Base-by-base conservation (phyloP, 164 flowering plant genomes). In the Euptelea pleiosperma region DNA sequence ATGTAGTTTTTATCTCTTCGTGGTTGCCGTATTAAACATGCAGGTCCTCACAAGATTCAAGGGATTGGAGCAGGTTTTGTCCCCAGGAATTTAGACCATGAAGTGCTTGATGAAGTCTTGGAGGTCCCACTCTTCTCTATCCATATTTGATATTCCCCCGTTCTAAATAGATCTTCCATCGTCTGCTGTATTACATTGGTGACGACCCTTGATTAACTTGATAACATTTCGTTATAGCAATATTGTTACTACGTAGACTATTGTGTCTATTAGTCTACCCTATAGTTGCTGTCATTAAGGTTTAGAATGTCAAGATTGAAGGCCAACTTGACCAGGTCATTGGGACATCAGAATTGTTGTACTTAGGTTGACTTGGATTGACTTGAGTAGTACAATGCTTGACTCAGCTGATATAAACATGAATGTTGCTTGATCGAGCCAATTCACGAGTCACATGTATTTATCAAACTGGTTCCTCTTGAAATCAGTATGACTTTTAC, bases 11-110 rank as follows among this genome's bases (percentile, higher is more conserved):
- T 22, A 33, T 60, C 19, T 42, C 22, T 19, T n/a, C n/a, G n/a
- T n/a, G n/a, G 18, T 14, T 45, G 51, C 33, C 37, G 15, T 42
- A 15, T 55, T 12, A 14, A 55, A 66, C 66, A 19, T 73, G 66
- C 78, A 89, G 98, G 98, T 55, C 98, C 98, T 29, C 98, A 93
- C 80, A 86, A 93, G 76, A 93, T 93, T 81, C 96, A 89, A 73
- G 98, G 98, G 50, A 86, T 89, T 75, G 97, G 96, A 69, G 97
- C 97, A 65, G 97, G 98, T 67, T 93, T 93, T 79, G 77, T 87
- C n/a, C 98, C 98, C 2, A 44, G 71, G 35, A 93, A 89, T 72
- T 77, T 87, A 71, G 86, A 89, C 64, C 70, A 68, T 52, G 77
- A 77, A 43, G 66, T 89, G 51, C 58, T 93, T 61, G 98, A 93